These are phyloP conservation scores for Botrytis cinerea DNA, from an alignment of 2,329 filamentous ascomycete genomes.

Conservation along the genomic window DNA sequence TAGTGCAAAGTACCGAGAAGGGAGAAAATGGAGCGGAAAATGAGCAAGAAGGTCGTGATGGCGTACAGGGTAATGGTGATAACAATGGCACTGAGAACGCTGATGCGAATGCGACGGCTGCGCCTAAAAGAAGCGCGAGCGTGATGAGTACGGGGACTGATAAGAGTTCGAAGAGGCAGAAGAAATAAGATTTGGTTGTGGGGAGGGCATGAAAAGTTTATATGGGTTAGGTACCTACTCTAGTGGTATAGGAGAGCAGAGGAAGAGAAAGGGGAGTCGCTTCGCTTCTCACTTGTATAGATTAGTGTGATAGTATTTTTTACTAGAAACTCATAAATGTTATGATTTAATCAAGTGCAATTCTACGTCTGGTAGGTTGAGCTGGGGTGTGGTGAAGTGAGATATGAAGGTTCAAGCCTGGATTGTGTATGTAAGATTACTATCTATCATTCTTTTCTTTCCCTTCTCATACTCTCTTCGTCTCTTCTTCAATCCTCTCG, in stretches of 20 bases:
- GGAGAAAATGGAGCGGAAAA: conserved; percentile 45
- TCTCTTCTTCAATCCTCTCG: not conserved
- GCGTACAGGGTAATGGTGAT: conserved; percentile 46
- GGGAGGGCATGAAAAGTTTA: not conserved
- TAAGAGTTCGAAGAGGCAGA: conserved; percentile 53
- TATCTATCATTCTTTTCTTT: not conserved
- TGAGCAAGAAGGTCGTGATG: conserved; percentile 34
- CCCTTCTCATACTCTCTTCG: not conserved
- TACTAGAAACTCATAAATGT: not conserved
- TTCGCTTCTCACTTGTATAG: not conserved
- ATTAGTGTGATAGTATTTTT: conserved; percentile 1
- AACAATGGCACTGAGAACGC: not conserved
- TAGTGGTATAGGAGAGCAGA: not conserved
- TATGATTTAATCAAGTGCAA: not conserved
- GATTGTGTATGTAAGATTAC: not conserved
- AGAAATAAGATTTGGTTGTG: conserved; percentile 41
- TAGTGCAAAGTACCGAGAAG: not conserved
- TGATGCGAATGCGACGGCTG: not conserved
- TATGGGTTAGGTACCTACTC: too few relatives aligned
- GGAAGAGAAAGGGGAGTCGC: not conserved
- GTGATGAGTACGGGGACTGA: conserved; percentile 72
- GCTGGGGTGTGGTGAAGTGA: not conserved
- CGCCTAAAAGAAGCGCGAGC: conserved; percentile 81
- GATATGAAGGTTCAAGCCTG: not conserved
- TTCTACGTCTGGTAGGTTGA: not conserved